Conservation (phyloP, 2,329 filamentous ascomycete species). For the Aspergillus pseudonomiae region DNA sequence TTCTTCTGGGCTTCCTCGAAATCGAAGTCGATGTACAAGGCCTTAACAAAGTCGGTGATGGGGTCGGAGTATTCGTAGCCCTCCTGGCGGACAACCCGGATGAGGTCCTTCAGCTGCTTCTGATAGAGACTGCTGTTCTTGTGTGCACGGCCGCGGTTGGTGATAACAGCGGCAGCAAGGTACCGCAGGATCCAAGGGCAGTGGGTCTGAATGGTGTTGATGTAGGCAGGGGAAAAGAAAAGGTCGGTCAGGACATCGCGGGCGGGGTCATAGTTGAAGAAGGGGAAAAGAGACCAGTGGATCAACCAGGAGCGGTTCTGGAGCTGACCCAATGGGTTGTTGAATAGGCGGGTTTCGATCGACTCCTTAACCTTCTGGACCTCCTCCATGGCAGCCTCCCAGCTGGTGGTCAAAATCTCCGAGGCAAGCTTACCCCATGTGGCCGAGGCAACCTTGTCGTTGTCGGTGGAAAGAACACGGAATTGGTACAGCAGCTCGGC, state of each 20-base stretch:
- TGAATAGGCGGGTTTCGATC: constrained; percentile 94
- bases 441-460: constrained; percentile 92
- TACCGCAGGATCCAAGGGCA: constrained; percentile 97
- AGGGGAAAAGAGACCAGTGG: constrained; percentile 98
- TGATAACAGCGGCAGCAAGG: constrained; percentile 91
- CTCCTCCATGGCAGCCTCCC: constrained; percentile 92
- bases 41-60: constrained; percentile 93
- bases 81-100: constrained; percentile 95
- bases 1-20: constrained; percentile 95
- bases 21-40: constrained; percentile 93
- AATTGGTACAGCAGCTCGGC: constrained; percentile 96
- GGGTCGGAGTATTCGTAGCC: constrained; percentile 97
- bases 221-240: constrained; percentile 95
- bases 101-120: constrained; percentile 97
- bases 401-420: constrained; percentile 92
- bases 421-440: constrained; percentile 98
- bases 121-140: constrained; percentile 83
- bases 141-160: constrained; percentile 78
- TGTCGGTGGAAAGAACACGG: constrained; percentile 95
- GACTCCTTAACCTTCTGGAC: constrained; percentile 85
- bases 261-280: constrained; percentile 94
- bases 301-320: constrained; percentile 96
- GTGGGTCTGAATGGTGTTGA: constrained; percentile 98
- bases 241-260: constrained; percentile 91
- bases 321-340: constrained; percentile 92